Conservation (phyloP, 2,329 filamentous ascomycete genomes). For the Davidsoniella eucalypti region DNA sequence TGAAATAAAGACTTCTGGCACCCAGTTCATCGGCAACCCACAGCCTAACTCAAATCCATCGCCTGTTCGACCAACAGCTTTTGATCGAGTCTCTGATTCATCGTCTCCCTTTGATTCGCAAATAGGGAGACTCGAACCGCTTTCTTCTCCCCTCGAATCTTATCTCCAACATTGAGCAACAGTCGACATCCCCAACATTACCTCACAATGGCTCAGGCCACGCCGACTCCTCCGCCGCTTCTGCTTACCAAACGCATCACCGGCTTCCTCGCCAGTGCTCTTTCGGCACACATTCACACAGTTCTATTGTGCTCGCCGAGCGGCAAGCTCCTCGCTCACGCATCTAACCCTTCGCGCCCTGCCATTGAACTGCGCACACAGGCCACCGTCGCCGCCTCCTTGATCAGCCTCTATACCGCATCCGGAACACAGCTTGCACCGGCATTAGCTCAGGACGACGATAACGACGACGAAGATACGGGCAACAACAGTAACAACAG, state of each 20-base stretch:
- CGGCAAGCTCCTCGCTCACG: constrained; percentile 47
- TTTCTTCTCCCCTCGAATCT: neutral
- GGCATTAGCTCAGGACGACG: constrained; percentile 23
- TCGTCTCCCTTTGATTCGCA: no score
- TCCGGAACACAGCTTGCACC: constrained; percentile 26
- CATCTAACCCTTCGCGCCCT: constrained; percentile 34
- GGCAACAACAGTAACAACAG: constrained; percentile 14
- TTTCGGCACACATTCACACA: constrained; percentile 39
- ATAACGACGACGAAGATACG: constrained; percentile 15
- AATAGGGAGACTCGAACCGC: neutral
- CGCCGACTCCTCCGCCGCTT: constrained; percentile 33
- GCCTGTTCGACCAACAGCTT: no score
- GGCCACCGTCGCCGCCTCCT: constrained; percentile 45
- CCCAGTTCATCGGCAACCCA: no score
- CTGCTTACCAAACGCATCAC: constrained; percentile 51
- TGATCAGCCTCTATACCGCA: constrained; percentile 41
- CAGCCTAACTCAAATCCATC: no score
- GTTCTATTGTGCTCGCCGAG: constrained; percentile 42
- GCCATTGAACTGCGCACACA: constrained; percentile 43
- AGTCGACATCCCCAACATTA: neutral
- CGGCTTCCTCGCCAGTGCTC: constrained; percentile 41
- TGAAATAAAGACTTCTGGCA: no score
- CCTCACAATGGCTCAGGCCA: constrained; percentile 20
- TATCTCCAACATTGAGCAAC: neutral
- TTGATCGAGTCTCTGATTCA: no score